phyloP scores from a whole-genome alignment of 1,139 yeast genomes.

The Nakaseomyces kungkrabaensis region DNA sequence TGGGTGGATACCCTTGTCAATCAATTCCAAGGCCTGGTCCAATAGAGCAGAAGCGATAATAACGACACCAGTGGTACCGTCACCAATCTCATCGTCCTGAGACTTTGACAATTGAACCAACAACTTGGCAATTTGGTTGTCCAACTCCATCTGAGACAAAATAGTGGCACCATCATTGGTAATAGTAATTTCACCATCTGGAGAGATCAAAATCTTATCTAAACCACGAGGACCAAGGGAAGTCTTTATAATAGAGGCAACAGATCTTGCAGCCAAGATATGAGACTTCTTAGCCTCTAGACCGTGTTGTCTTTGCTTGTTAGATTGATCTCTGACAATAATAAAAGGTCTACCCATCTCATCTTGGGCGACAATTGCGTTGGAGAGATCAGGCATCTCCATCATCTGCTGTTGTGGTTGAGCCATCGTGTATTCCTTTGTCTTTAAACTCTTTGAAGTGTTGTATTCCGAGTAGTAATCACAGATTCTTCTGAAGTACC shows the following conservation, averaged over 20 bases:
- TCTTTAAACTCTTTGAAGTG: not conserved
- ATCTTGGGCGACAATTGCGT: conserved; percentile 97
- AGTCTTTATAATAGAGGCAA: conserved; percentile 83
- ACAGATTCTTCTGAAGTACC: no score
- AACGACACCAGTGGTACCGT: conserved; percentile 98
- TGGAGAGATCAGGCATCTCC: conserved; percentile 91
- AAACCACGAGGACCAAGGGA: conserved; percentile 97
- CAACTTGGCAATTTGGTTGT: conserved; percentile 90
- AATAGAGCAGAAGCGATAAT: conserved; percentile 89
- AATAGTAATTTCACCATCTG: conserved; percentile 95
- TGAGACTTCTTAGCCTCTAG: conserved; percentile 92
- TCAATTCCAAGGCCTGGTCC: conserved; percentile 88
- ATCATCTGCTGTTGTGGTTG: conserved; percentile 33
- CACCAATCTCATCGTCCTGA: conserved; percentile 98
- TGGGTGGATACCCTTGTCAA: conserved; percentile 96
- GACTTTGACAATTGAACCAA: conserved; percentile 89
- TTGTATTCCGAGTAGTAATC: no score
- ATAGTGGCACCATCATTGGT: conserved; percentile 99
- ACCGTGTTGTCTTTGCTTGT: conserved; percentile 86
- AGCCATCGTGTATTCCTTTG: conserved; percentile 15
- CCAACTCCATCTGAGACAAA: conserved; percentile 89
- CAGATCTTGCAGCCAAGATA: conserved; percentile 91
- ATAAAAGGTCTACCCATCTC: conserved; percentile 99
- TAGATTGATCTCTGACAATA: conserved; percentile 94
- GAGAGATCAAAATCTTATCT: conserved; percentile 85